Evolutionary conservation across 2,329 filamentous ascomycete genomes (phyloP).

Genomic region (Cercospora nicotianae): DNA sequence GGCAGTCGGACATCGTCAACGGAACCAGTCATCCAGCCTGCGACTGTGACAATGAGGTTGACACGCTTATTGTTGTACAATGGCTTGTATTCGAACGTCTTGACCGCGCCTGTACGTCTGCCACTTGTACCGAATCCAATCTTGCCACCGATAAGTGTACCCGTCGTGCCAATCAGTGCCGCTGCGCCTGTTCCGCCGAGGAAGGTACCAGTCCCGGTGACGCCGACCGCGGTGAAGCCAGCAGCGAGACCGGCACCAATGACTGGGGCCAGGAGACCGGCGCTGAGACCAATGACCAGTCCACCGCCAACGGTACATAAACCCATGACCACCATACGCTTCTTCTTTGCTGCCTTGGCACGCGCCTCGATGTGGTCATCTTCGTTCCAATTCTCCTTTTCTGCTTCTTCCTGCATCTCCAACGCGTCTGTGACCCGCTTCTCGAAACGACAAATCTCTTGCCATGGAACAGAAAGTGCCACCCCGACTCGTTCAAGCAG

Average conservation of each 20-base stretch:
- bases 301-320: conserved; percentile 93
- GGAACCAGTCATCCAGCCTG: conserved; percentile 98
- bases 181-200: conserved; percentile 89
- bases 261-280: conserved; percentile 84
- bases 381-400: conserved; percentile 97
- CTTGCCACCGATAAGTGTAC: conserved; percentile 79
- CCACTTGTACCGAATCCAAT: conserved; percentile 86
- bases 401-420: conserved; percentile 93
- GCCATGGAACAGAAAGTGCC: conserved; percentile 78
- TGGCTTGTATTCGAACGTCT: conserved; percentile 94
- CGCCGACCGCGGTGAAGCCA: conserved; percentile 91
- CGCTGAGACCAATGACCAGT: conserved; percentile 90
- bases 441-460: conserved; percentile 95
- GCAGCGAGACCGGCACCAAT: conserved; percentile 93
- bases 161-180: conserved; percentile 87
- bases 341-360: conserved; percentile 76
- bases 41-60: conserved; percentile 91
- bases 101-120: conserved; percentile 84
- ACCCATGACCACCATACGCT: conserved; percentile 91
- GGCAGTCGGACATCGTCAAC: conserved; percentile 94
- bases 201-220: conserved; percentile 84
- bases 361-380: conserved; percentile 87
- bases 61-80: conserved; percentile 97
- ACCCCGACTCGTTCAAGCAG: conserved; percentile 80
- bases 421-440: conserved; percentile 94